These are phyloP conservation scores for Phlebiopsis flavidoalba DNA, from an alignment of 768 basidiomycete species.

Conservation along the genomic window DNA sequence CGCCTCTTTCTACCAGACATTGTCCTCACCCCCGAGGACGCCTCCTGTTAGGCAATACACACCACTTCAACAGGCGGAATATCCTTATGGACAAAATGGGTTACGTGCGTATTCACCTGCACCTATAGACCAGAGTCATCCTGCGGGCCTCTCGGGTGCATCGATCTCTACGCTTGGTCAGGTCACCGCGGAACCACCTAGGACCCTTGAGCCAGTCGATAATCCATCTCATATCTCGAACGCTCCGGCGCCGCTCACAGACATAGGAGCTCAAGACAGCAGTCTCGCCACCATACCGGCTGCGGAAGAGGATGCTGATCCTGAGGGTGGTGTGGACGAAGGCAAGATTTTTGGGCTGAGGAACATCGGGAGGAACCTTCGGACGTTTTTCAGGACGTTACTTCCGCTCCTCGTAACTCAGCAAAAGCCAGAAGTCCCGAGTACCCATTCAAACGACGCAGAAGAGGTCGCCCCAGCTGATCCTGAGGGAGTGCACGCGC, in stretches of 20 bases:
- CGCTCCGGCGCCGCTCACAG: not conserved
- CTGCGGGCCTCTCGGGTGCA: not conserved
- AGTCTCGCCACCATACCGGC: not conserved
- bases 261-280: not conserved
- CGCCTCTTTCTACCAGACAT: not conserved
- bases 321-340: not conserved
- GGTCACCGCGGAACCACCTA: not conserved
- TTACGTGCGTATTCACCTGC: not conserved
- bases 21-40: slow-evolving; percentile 3
- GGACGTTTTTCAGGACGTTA: not conserved
- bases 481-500: not conserved
- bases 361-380: not conserved
- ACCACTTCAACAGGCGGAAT: not conserved
- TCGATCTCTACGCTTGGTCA: not conserved
- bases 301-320: not conserved
- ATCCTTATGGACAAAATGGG: not conserved
- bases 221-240: not conserved
- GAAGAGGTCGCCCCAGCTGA: not conserved
- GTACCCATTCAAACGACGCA: not conserved
- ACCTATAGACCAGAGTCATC: not conserved
- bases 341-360: not conserved
- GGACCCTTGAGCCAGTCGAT: not conserved
- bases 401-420: not conserved
- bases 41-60: not conserved
- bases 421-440: not conserved